phyloP scores from a whole-genome alignment of 176 grass and related monocot species.

The barley (Hordeum vulgare) region DNA sequence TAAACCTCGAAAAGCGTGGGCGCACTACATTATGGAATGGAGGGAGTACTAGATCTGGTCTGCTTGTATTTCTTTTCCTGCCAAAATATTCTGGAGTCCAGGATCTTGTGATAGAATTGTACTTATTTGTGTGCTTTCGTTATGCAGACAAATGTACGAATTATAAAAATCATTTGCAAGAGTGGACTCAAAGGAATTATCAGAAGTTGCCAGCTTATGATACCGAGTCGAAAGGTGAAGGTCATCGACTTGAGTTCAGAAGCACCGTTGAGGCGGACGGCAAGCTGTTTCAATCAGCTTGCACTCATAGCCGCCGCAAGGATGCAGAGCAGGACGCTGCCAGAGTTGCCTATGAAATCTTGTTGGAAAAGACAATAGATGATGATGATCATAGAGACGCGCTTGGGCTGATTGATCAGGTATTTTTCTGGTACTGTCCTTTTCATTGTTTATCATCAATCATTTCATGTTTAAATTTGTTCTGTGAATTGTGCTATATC shows the following conservation, averaged over 20 bases:
- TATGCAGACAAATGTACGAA: conserved; percentile 30
- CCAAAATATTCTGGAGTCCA: not conserved
- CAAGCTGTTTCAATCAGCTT: conserved; percentile 26
- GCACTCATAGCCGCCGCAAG: conserved; percentile 37
- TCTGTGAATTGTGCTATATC: not conserved
- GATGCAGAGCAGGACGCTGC: conserved; percentile 61
- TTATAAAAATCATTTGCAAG: conserved; percentile 42
- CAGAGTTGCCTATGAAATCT: conserved; percentile 33
- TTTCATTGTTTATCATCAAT: conserved; percentile 11
- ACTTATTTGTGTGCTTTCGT: not conserved
- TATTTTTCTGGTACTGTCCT: not conserved
- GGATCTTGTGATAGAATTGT: not conserved
- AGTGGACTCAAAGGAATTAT: conserved; percentile 1
- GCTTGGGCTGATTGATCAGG: conserved; percentile 39
- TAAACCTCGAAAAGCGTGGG: too few species aligned
- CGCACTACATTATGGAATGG: too few species aligned
- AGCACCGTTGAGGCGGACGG: conserved; percentile 36
- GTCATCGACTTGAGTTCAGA: conserved; percentile 36
- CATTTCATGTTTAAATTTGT: not conserved
- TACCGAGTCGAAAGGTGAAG: conserved; percentile 13
- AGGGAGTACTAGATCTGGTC: not conserved
- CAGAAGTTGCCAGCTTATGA: conserved; percentile 32
- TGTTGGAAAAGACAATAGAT: conserved; percentile 8
- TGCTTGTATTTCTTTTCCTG: not conserved
- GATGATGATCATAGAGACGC: not conserved